phyloP scores from a whole-genome alignment of 2,329 filamentous ascomycete species.

The Clarireedia homoeocarpa region DNA sequence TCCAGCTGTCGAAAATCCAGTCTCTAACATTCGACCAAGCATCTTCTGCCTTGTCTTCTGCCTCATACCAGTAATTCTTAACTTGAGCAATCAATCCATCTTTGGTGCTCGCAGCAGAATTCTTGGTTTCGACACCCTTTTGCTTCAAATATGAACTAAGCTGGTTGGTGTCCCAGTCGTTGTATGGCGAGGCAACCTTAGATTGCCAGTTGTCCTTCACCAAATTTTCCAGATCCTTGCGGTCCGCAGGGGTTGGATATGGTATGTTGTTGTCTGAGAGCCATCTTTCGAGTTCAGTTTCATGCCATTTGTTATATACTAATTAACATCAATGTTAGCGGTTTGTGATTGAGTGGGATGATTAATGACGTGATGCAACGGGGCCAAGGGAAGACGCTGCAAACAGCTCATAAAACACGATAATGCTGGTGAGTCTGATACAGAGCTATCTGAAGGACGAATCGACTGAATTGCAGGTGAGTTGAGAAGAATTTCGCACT shows the following conservation, averaged over 20 bases:
- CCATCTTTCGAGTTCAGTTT: constrained; percentile 96
- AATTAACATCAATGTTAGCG: too few species aligned
- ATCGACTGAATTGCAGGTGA: background rate
- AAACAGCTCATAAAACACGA: background rate
- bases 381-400: background rate
- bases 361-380: background rate
- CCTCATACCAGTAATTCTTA: constrained; percentile 68
- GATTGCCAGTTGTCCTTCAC: constrained; percentile 85
- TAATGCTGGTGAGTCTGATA: background rate
- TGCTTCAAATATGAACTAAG: constrained; percentile 59
- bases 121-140: constrained; percentile 64
- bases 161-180: constrained; percentile 64
- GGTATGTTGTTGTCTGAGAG: constrained; percentile 86
- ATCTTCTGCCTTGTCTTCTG: constrained; percentile 66
- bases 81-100: constrained; percentile 63
- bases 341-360: too few species aligned
- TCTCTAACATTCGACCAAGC: constrained; percentile 68
- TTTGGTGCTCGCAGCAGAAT: constrained; percentile 58
- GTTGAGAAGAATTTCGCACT: constrained; percentile 29
- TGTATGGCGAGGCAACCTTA: constrained; percentile 68
- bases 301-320: constrained; percentile 99
- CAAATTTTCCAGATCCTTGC: constrained; percentile 88
- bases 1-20: constrained; percentile 81
- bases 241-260: constrained; percentile 82
- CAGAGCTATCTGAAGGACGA: constrained; percentile 8